phyloP scores from a whole-genome alignment of 306 rosid genomes.

The Fragaria ananassa region DNA sequence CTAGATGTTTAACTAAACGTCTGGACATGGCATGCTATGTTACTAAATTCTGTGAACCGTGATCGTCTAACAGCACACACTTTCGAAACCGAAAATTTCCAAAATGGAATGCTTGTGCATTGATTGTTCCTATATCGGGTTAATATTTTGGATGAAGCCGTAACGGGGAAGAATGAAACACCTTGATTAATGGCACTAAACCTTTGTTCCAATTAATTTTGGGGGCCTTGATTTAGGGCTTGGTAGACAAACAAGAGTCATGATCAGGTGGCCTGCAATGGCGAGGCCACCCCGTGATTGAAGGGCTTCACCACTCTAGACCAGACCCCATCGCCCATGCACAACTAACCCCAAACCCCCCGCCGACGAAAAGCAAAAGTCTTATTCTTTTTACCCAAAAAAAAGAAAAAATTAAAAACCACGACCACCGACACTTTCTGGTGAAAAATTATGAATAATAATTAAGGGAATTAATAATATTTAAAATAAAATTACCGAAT shows the following conservation, averaged over 20 bases:
- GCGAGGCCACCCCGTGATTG: constrained; percentile 59
- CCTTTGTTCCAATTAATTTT: background rate
- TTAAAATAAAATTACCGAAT: constrained; percentile 55
- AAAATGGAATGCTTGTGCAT: background rate
- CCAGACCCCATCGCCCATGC: constrained; percentile 37
- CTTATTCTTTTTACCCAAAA: background rate
- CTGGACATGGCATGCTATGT: background rate
- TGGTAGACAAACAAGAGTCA: constrained; percentile 17
- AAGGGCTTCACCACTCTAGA: constrained; percentile 29
- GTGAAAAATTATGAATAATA: background rate
- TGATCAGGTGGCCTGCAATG: constrained; percentile 6
- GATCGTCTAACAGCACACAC: background rate
- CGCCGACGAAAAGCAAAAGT: constrained; percentile 23
- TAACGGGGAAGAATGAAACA: background rate
- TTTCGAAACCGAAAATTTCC: background rate
- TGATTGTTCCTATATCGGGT: background rate
- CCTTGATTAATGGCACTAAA: background rate
- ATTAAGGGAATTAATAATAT: too few species aligned
- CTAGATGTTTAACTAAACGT: too few species aligned
- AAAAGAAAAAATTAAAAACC: background rate
- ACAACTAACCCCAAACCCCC: constrained; percentile 15
- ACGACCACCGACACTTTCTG: constrained; percentile 61
- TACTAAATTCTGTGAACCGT: background rate
- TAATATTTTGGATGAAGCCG: background rate
- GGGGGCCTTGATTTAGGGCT: background rate